These are phyloP conservation scores for Magnolia changhungtana DNA, from an alignment of 164 flowering plant species.

Conservation along the genomic window DNA sequence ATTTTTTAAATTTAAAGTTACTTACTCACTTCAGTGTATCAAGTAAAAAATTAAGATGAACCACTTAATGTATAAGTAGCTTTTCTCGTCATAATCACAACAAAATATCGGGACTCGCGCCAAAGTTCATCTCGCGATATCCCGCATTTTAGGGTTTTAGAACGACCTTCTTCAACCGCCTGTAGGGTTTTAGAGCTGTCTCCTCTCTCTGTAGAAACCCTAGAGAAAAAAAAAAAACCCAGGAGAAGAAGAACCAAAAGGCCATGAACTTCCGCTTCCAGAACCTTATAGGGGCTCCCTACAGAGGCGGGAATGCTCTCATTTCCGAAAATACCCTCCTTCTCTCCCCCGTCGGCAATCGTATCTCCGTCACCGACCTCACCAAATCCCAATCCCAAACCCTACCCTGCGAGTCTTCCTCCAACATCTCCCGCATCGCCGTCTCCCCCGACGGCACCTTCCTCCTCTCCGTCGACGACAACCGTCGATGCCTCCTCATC, in stretches of 20 bases:
- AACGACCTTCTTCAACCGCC: neutral
- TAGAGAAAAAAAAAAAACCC: neutral
- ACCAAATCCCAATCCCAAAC: constrained; percentile 63
- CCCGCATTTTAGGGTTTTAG: neutral
- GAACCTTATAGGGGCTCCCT: constrained; percentile 91
- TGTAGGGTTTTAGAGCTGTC: constrained; percentile 1
- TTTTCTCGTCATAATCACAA: neutral
- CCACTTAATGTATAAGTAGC: too few relatives aligned
- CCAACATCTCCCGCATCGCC: constrained; percentile 71
- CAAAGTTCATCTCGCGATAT: neutral
- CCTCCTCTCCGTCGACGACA: constrained; percentile 73
- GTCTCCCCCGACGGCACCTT: constrained; percentile 75
- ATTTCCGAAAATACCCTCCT: constrained; percentile 52
- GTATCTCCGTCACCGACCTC: constrained; percentile 82
- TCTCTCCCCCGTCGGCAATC: constrained; percentile 83
- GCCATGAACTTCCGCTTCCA: constrained; percentile 86
- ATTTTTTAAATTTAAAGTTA: too few relatives aligned
- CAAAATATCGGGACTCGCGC: neutral
- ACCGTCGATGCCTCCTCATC: constrained; percentile 61
- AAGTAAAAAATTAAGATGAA: too few relatives aligned
- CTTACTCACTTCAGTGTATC: too few relatives aligned
- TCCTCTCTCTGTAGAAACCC: neutral
- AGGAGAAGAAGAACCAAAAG: neutral
- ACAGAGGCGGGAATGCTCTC: constrained; percentile 81
- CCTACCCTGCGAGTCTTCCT: constrained; percentile 64